Base-by-base conservation (phyloP, 2,329 filamentous ascomycete species). In the Apiospora koreana region DNA sequence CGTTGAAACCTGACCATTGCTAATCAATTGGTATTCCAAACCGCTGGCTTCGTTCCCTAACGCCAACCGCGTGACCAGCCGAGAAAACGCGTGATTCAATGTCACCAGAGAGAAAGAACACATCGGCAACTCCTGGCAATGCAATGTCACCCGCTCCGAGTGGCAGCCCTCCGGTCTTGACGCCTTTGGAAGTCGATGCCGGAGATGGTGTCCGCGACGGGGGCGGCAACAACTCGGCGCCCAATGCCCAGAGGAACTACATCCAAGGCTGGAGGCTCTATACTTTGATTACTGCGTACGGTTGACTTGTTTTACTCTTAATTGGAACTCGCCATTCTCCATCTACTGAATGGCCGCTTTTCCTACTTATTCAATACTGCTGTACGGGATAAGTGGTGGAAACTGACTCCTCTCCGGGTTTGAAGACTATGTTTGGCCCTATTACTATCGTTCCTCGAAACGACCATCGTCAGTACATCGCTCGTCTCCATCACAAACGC, bases 391-490 rank as follows among this genome's bases (percentile, higher is more conserved):
- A 35, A 4, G 35, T 35, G 8, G 21, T 8, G 21, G 18, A n/a
- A 38, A n/a, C 54, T 70, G 46, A 73, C 58, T 38, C 5, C 5
- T n/a, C 9, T 7, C 31, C 18, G 31, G 31, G 35, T 45, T 23
- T 38, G 38, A 46, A 76, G 75, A 14, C 65, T 76, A 54, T 73
- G 69, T 41, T 64, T 77, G 9, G 72, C 72, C 35, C 76, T 85
- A 3, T 81, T 86, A 48, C 78, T 87, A 2, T 83, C 85, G 0
- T 82, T 81, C 0, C 76, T 86, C 3, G 86, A 87, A 71, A 84
- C 81, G 9, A 86, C 84, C 4, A 86, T 86, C 35, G 84, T 87
- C n/a, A 84, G 82, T 76, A 87, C 85, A 0, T 82, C 85, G 9
- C 76, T 87, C 0, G 81, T 86, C 0, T 81, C 83, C 28, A 86